A percentile compares a stretch with the other conserved stretches of the same genome.
Evolutionary conservation across 768 basidiomycete species (phyloP).

Genomic region (Phaeotremella skinneri): DNA sequence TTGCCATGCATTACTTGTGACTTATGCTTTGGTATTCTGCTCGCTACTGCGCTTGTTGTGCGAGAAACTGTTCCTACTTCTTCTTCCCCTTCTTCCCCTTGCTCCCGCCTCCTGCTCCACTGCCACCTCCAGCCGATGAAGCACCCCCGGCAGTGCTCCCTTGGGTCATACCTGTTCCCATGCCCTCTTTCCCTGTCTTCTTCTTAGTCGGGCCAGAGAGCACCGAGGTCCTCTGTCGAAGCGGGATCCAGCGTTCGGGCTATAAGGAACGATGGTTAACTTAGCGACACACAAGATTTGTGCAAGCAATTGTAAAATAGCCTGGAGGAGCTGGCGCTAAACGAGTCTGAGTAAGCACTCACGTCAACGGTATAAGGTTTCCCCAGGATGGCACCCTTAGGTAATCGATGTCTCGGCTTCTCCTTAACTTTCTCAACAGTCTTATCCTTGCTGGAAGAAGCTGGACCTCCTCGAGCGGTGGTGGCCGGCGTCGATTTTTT

Average conservation of each 20-base stretch:
- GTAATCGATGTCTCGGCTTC: slow-evolving; percentile 47
- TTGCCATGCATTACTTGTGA: too few species aligned
- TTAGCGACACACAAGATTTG: too few species aligned
- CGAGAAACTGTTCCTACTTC: too few species aligned
- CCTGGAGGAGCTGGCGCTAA: too few species aligned
- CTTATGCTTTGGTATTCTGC: too few species aligned
- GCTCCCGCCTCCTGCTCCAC: slow-evolving; percentile 24
- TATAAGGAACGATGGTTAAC: too few species aligned
- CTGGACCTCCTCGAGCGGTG: neutral
- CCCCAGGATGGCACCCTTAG: slow-evolving; percentile 45
- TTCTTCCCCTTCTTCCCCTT: slow-evolving; percentile 35
- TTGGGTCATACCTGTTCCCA: slow-evolving; percentile 49
- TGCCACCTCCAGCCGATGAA: slow-evolving; percentile 12
- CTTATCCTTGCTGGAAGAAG: slow-evolving; percentile 12
- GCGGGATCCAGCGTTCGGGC: slow-evolving; percentile 53
- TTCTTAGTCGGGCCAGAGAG: slow-evolving; percentile 40
- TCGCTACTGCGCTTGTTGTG: too few species aligned
- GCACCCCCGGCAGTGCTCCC: slow-evolving; percentile 29
- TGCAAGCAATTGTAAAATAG: too few species aligned
- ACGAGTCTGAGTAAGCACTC: slow-evolving; percentile 22
- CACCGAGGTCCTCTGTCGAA: slow-evolving; percentile 42
- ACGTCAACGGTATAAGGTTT: slow-evolving; percentile 50
- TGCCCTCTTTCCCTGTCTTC: slow-evolving; percentile 50
- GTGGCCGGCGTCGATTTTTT: slow-evolving; percentile 10
- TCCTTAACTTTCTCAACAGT: slow-evolving; percentile 10